A percentile compares a stretch with the other conserved stretches of the same genome.
Conservation (phyloP, 2,329 filamentous ascomycete genomes). For the Dactylellina leptospora region DNA sequence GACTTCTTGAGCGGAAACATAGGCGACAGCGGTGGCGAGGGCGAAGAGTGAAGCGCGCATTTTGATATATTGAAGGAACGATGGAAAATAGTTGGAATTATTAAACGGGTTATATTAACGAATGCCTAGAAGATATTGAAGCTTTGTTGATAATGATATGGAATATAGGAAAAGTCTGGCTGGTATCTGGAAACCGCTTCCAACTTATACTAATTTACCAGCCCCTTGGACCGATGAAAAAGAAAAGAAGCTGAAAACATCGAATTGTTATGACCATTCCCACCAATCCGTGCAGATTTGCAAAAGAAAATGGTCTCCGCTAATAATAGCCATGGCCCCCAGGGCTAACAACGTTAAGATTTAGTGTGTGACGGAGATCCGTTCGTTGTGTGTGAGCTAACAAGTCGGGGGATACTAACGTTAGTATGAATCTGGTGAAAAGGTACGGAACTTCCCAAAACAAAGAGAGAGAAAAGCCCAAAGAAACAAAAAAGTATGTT, state of each 20-base stretch:
- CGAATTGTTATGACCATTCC: not conserved
- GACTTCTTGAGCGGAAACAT: slow-evolving; percentile 28
- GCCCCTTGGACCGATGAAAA: not conserved
- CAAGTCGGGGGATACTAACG: slow-evolving; percentile 16
- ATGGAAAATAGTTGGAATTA: not conserved
- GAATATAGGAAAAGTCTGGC: not conserved
- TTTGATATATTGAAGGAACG: slow-evolving; percentile 7
- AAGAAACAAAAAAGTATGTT: not conserved
- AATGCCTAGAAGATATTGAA: not conserved
- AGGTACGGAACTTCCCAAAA: slow-evolving; percentile 20
- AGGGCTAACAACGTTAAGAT: slow-evolving; percentile 34
- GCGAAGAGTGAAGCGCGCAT: slow-evolving; percentile 37
- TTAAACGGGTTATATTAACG: not conserved
- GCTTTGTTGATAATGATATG: no score
- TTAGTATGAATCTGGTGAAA: slow-evolving; percentile 35
- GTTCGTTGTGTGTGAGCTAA: not conserved
- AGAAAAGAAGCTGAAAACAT: slow-evolving; percentile 3
- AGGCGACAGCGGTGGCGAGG: slow-evolving; percentile 24
- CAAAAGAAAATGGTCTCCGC: slow-evolving; percentile 20
- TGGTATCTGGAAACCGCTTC: not conserved
- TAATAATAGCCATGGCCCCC: slow-evolving; percentile 36
- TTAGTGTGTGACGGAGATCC: slow-evolving; percentile 16
- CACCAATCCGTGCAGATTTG: slow-evolving; percentile 25
- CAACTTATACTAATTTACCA: slow-evolving; percentile 30
- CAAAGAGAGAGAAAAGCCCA: not conserved